A percentile compares a stretch with the other conserved stretches of the same genome.
These are phyloP conservation scores for Neurospora sp. DNA, from an alignment of 495 filamentous ascomycete genomes.

Conservation along the genomic window DNA sequence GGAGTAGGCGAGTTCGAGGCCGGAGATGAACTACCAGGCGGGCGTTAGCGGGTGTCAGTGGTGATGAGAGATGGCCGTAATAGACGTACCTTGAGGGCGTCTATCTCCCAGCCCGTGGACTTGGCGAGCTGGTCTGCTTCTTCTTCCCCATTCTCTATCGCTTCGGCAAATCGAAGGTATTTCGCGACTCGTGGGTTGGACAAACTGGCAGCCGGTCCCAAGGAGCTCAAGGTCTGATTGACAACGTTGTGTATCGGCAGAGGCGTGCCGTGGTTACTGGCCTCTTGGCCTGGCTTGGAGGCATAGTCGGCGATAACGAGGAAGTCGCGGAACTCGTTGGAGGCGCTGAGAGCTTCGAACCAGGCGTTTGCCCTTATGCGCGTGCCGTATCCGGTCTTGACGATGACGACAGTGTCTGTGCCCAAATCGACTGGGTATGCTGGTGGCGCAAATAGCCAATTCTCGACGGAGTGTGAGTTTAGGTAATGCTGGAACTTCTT, in stretches of 20 bases:
- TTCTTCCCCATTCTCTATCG: conserved; percentile 23
- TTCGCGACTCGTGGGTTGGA: conserved; percentile 22
- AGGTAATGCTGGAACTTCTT: neutral
- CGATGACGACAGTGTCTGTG: conserved; percentile 28
- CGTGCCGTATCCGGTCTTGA: conserved; percentile 40
- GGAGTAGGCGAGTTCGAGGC: conserved; percentile 32
- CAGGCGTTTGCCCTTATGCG: conserved; percentile 22
- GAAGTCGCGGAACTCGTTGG: conserved; percentile 18
- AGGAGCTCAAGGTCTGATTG: conserved; percentile 17
- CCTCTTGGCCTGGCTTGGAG: neutral
- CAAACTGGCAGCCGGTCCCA: conserved; percentile 1
- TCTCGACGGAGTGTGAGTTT: conserved; percentile 2
- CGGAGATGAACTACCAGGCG: conserved; percentile 27
- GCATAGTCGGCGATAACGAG: conserved; percentile 33
- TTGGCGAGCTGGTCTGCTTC: conserved; percentile 22
- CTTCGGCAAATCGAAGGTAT: conserved; percentile 25
- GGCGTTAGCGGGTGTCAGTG: neutral
- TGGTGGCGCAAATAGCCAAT: conserved; percentile 11
- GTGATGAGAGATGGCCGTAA: neutral
- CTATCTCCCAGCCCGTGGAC: conserved; percentile 36
- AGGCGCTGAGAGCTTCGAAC: conserved; percentile 24
- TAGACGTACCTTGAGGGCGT: conserved; percentile 34
- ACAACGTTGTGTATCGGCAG: conserved; percentile 27
- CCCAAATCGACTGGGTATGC: conserved; percentile 16
- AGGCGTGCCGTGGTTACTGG: conserved; percentile 9